Evolutionary conservation across 2,329 filamentous ascomycete genomes (phyloP).

Genomic region (Tolypocladium ovalisporum): DNA sequence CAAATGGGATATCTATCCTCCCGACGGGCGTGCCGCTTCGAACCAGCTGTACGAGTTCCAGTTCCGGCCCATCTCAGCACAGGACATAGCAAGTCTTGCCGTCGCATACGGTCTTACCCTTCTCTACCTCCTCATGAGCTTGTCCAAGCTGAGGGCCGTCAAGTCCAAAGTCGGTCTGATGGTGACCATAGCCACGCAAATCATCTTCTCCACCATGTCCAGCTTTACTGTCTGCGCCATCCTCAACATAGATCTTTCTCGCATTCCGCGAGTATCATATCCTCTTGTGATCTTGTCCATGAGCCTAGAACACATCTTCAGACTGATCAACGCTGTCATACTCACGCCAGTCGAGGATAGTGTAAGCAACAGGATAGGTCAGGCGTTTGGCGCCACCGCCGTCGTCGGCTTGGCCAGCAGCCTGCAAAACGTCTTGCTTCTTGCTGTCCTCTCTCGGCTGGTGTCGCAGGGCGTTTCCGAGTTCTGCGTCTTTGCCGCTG

Average conservation of each 20-base stretch:
- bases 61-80: constrained; percentile 60
- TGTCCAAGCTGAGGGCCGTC: constrained; percentile 61
- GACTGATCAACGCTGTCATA: constrained; percentile 68
- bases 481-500: constrained; percentile 66
- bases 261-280: constrained; percentile 63
- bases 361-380: constrained; percentile 58
- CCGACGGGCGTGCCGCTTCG: constrained; percentile 38
- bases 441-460: constrained; percentile 53
- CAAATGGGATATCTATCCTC: constrained; percentile 56
- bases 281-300: constrained; percentile 67
- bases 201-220: constrained; percentile 61
- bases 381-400: constrained; percentile 63
- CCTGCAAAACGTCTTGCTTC: constrained; percentile 55
- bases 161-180: constrained; percentile 67
- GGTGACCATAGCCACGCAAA: constrained; percentile 58
- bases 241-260: constrained; percentile 63
- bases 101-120: constrained; percentile 54
- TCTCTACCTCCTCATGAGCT: constrained; percentile 53
- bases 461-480: constrained; percentile 61
- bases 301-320: constrained; percentile 69
- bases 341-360: constrained; percentile 58
- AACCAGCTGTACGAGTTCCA: constrained; percentile 68
- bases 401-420: constrained; percentile 59
- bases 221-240: constrained; percentile 73
- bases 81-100: constrained; percentile 53